Percentiles rank a stretch among this genome's conserved stretches.
These are phyloP conservation scores for Coemansia sp. DNA, from an alignment of 192 early-diverging fungal species.

Conservation along the genomic window DNA sequence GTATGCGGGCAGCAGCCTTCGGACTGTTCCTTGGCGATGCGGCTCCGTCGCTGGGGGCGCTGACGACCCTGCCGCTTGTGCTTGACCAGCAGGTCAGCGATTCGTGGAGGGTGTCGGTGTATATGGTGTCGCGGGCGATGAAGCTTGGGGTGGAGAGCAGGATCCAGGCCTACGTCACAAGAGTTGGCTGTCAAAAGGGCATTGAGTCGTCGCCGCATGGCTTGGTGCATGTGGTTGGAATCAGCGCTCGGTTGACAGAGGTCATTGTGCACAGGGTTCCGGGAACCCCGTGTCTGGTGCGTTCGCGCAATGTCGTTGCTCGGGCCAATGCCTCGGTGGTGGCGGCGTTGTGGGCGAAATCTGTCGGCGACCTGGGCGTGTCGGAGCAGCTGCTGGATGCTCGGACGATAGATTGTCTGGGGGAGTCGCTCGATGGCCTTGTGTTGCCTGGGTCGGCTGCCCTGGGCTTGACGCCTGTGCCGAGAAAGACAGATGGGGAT, in stretches of 20 bases:
- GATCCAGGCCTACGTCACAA: neutral
- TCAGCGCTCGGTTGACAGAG: neutral
- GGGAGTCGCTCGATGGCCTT: constrained; percentile 38
- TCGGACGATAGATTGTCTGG: constrained; percentile 34
- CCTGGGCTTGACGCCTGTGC: constrained; percentile 15
- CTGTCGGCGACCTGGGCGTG: neutral
- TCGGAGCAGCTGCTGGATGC: constrained; percentile 18
- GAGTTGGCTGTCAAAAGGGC: neutral
- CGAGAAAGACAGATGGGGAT: no score
- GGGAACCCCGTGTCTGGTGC: neutral
- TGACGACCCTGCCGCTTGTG: constrained; percentile 20
- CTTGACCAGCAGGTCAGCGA: constrained; percentile 17
- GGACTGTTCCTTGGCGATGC: neutral
- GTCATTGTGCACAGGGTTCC: neutral
- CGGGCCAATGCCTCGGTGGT: neutral
- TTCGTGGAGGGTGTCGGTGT: constrained; percentile 24
- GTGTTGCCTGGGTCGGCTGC: constrained; percentile 16
- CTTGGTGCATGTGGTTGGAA: neutral
- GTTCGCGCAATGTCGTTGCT: neutral
- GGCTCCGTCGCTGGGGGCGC: constrained; percentile 10
- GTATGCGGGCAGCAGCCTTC: neutral
- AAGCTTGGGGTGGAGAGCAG: neutral
- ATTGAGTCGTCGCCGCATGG: no score
- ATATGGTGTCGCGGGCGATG: neutral
- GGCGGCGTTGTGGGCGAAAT: neutral